phyloP scores from a whole-genome alignment of 176 grass and related monocot genomes.

The Rhipidocladum racemiflorum region DNA sequence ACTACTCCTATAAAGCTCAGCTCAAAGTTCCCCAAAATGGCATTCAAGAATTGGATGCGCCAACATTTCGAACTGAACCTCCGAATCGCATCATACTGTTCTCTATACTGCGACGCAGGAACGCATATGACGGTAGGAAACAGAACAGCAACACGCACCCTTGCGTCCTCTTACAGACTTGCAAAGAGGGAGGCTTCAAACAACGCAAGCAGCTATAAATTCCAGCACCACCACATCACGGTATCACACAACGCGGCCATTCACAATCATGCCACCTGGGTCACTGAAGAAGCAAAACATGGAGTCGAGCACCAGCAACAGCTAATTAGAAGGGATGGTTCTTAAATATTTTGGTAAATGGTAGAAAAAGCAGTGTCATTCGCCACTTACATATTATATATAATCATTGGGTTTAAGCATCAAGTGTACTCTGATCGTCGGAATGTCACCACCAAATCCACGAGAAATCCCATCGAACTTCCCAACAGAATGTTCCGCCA shows the following conservation, averaged over 20 bases:
- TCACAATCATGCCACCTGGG: neutral
- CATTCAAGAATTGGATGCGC: no score
- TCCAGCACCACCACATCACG: no score
- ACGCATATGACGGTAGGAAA: neutral
- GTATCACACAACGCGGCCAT: neutral
- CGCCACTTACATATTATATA: neutral
- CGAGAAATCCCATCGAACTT: neutral
- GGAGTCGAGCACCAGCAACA: neutral
- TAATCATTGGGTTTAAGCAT: neutral
- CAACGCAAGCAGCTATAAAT: neutral
- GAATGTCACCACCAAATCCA: neutral
- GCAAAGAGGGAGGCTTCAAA: neutral
- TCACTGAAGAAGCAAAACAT: neutral
- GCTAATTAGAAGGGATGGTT: neutral
- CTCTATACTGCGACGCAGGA: neutral
- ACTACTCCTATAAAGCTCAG: neutral
- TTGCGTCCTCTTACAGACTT: no score
- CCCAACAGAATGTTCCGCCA: neutral
- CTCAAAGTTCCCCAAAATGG: neutral
- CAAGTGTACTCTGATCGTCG: neutral
- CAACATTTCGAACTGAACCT: no score
- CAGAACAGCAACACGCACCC: neutral
- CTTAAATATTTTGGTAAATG: neutral
- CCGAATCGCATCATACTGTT: neutral
- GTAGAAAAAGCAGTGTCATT: neutral